Conservation (phyloP, 768 basidiomycete genomes). For the Terana coerulea region DNA sequence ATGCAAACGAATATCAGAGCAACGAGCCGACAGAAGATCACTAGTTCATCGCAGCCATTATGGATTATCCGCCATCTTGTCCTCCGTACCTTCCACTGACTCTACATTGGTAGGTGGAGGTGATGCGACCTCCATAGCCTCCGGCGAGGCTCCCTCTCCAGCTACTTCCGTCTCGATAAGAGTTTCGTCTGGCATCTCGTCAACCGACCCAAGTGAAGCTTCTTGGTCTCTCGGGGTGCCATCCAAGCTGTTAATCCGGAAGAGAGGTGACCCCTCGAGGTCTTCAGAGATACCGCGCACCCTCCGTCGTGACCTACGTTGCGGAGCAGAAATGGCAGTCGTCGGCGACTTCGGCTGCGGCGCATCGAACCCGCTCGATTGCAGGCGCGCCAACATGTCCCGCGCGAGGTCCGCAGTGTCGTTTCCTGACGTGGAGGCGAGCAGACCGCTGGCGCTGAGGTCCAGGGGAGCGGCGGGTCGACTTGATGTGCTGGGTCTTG, state of each 20-base stretch:
- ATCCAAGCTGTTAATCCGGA: background rate
- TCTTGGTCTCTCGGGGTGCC: background rate
- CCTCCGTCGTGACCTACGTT: slow-evolving; percentile 16
- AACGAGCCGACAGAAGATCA: background rate
- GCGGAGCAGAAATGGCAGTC: slow-evolving; percentile 27
- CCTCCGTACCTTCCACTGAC: background rate
- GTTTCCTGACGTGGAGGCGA: slow-evolving; percentile 27
- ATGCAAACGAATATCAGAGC: slow-evolving; percentile 12
- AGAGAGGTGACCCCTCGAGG: slow-evolving; percentile 6
- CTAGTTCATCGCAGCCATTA: background rate
- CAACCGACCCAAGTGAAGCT: background rate
- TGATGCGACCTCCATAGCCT: background rate
- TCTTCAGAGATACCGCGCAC: slow-evolving; percentile 25
- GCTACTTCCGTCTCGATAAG: background rate
- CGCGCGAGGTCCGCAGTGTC: slow-evolving; percentile 60
- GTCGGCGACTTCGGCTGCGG: slow-evolving; percentile 47
- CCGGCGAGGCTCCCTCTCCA: background rate
- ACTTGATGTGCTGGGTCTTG: slow-evolving; percentile 38
- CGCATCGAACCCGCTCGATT: slow-evolving; percentile 61
- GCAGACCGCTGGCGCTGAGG: slow-evolving; percentile 30
- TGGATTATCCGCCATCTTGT: background rate
- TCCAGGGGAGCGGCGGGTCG: slow-evolving; percentile 29
- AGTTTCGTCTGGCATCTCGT: background rate
- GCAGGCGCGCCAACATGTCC: slow-evolving; percentile 71
- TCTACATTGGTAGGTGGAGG: background rate